These are phyloP conservation scores for Collariella sp. DNA, from an alignment of 495 filamentous ascomycete species.

Conservation along the genomic window DNA sequence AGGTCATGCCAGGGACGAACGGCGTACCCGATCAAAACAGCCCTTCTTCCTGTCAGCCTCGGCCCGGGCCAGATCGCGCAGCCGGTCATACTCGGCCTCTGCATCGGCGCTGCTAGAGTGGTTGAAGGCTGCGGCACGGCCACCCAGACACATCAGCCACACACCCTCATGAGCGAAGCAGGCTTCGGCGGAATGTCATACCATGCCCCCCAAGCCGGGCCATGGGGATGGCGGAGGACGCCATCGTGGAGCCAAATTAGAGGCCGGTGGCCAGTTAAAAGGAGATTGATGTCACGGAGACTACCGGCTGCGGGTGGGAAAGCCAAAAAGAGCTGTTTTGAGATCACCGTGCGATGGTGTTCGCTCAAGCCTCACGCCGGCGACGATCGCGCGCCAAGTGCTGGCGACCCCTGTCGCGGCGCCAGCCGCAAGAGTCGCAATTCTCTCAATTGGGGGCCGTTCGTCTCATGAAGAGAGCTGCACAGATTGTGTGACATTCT, in stretches of 20 bases:
- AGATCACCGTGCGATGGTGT: no score
- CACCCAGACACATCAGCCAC: background rate
- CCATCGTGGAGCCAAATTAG: conserved; percentile 12
- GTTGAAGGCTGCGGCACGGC: conserved; percentile 62
- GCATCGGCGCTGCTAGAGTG: conserved; percentile 55
- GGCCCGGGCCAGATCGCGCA: conserved; percentile 71
- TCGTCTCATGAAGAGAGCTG: no score
- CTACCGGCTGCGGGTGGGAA: no score
- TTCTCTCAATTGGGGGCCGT: no score
- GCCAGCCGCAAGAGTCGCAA: no score
- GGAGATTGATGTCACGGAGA: no score
- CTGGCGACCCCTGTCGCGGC: no score
- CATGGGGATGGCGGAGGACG: conserved; percentile 54
- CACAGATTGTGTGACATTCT: no score
- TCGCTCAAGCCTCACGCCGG: no score
- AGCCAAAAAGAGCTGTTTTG: no score
- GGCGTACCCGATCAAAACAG: conserved; percentile 61
- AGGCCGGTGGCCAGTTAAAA: background rate
- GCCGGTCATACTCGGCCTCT: conserved; percentile 85
- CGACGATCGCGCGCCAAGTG: no score
- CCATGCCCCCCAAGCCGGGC: conserved; percentile 53
- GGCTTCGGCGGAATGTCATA: conserved; percentile 25
- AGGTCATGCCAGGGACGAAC: background rate
- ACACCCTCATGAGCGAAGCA: background rate
- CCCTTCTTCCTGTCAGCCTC: conserved; percentile 65